Evolutionary conservation across 176 grass and related monocot genomes (phyloP), one percentile per base, ranked within the genome.

Genomic region (Oryza nivara): DNA sequence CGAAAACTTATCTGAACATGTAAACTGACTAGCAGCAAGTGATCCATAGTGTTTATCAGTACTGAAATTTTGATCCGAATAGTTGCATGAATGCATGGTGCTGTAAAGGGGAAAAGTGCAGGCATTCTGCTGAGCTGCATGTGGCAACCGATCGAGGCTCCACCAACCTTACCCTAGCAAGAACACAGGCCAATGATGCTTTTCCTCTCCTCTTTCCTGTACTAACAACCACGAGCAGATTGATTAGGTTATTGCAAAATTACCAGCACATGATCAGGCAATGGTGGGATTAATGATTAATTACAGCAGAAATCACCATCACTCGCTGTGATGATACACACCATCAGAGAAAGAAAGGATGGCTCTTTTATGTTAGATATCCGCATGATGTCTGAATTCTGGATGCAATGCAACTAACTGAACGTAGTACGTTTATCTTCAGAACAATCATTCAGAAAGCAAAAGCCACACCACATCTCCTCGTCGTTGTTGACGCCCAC

Each of bases 51-150:
- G 14, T 52, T 52, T 52, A 16, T 0, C 49, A 11, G 45, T 52
- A 8, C 19, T n/a, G 19, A 20, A 20, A 0, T 11, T 63, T 63
- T 63, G 58, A 63, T 63, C 58, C 9, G 58, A 16, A 4, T 58
- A 78, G 67, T 66, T 38, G 16, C 75, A 36, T 36, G 34, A 35
- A 35, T 35, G 34, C 34, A 60, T 74, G 84, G 81, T 47, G 64
- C 41, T 70, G 63, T 80, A 87, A 87, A 85, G 78, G 23, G 73
- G n/a, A 78, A 73, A 75, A 36, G 49, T 48, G 15, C 23, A 25
- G 38, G 13, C 61, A 11, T 47, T 65, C 45, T 34, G 54, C 54
- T 75, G 30, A 30, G 76, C 44, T 72, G 70, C 63, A 88, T 91
- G 85, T 91, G 85, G 28, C 34, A 40, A 60, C n/a, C 58, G 36